Conservation (phyloP, 1,284 basidiomycete genomes). For the Cryptococcus sp. region DNA sequence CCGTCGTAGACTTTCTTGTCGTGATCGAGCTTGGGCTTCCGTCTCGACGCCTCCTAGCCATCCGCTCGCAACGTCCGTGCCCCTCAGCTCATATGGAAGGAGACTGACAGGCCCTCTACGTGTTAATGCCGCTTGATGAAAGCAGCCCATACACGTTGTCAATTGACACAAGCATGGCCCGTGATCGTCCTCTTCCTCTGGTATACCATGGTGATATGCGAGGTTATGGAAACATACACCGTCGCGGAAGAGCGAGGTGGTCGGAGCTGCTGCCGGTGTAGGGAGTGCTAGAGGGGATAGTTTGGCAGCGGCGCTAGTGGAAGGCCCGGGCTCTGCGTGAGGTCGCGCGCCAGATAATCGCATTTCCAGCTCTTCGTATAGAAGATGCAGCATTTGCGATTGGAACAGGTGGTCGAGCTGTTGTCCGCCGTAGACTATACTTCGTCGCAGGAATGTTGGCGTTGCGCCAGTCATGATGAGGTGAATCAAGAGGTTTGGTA, state of each 20-base stretch:
- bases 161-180: constrained; percentile 46
- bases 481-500: constrained; percentile 51
- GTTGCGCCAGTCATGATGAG: constrained; percentile 49
- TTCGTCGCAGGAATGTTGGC: constrained; percentile 46
- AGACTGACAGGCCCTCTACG: constrained; percentile 40
- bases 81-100: constrained; percentile 36
- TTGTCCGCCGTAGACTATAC: constrained; percentile 52
- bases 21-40: constrained; percentile 30
- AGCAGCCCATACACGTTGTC: constrained; percentile 40
- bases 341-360: constrained; percentile 39
- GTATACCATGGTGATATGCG: constrained; percentile 31
- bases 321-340: constrained; percentile 19
- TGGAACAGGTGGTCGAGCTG: constrained; percentile 47
- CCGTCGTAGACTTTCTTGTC: constrained; percentile 17
- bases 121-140: constrained; percentile 27
- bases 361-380: constrained; percentile 48
- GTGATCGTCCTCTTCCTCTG: constrained; percentile 43
- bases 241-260: constrained; percentile 28
- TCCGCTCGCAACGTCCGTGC: constrained; percentile 24
- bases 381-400: constrained; percentile 46
- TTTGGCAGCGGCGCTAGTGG: constrained; percentile 16
- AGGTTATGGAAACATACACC: constrained; percentile 42
- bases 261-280: constrained; percentile 15
- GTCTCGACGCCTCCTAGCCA: constrained; percentile 43
- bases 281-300: constrained; percentile 13